Base-by-base conservation (phyloP, 2,329 filamentous ascomycete genomes). In the Dactylellina cionopaga region DNA sequence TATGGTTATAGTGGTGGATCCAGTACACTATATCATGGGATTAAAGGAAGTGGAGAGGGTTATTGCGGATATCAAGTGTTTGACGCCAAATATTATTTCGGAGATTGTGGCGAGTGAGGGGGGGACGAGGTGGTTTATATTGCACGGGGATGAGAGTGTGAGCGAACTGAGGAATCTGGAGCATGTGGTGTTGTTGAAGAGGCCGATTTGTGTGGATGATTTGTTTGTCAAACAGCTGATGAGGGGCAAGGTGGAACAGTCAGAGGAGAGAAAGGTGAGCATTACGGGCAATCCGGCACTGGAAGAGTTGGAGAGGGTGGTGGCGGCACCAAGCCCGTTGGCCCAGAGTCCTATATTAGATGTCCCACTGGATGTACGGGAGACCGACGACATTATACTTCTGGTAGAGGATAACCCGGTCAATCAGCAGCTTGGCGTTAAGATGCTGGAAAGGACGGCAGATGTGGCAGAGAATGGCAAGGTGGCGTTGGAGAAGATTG, bases 401-500 rank as follows among this genome's bases (percentile, higher is more conserved):
- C n/a, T n/a, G n/a, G n/a, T n/a, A n/a, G n/a, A n/a, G n/a, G n/a
- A n/a, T n/a, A n/a, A n/a, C n/a, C 52, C 52, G 4, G 33, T 58
- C 10, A 58, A 58, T 31, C 52, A 58, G 17, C 52, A 44, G 10
- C 33, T 58, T 5, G 47, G 52, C 15, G 19, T 58, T 29, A 58
- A 58, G 31, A 58, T 58, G 35, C 52, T 58, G 9, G 31, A 19
- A 7, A 22, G 33, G 9, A 27, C 52, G 3, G 39, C 35, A 7
- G 52, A 58, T 44, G 52, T 58, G 24, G 52, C 52, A 7, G 52
- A 58, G 19, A 58, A 58, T 25, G 52, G 52, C 52, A 44, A 5
- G 24, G 33, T 58, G n/a, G 52, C 52, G 17, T 17, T 58, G n/a
- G 33, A 41, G 10, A 58, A 41, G 35, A 41, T 58, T 5, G 29